Conservation (phyloP, 345 rosid species). For the Erucastrum elatum region DNA sequence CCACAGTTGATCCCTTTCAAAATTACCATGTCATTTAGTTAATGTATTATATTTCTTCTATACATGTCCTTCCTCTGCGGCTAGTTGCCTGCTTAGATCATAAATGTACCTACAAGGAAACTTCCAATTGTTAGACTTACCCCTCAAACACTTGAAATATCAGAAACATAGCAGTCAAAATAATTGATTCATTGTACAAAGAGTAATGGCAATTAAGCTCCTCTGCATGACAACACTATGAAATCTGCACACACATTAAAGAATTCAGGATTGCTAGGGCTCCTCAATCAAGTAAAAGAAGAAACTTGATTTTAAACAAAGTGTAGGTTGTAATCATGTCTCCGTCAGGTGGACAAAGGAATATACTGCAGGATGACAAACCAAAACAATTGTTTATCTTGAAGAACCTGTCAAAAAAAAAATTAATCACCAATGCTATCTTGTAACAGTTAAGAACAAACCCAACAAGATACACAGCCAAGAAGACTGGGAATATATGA, state of each 20-base stretch:
- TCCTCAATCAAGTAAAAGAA: conserved; percentile 12
- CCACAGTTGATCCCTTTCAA: background rate
- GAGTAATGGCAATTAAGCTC: background rate
- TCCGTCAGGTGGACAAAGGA: background rate
- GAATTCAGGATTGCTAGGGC: background rate
- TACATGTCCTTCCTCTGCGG: background rate
- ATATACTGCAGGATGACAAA: conserved; percentile 8
- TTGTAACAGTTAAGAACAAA: background rate
- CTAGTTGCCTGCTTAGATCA: conserved; percentile 3
- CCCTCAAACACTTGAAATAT: background rate
- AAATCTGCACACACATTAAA: conserved; percentile 28
- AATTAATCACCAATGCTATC: background rate
- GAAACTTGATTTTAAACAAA: background rate
- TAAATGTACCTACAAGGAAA: conserved; percentile 12
- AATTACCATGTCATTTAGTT: background rate
- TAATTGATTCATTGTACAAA: background rate
- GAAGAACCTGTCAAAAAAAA: conserved; percentile 19
- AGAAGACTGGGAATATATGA: too few relatives aligned
- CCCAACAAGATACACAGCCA: conserved; percentile 3
- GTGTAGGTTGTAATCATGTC: background rate
- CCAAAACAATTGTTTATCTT: background rate
- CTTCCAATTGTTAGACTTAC: conserved; percentile 21
- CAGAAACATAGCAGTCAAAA: background rate
- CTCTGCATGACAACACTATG: conserved; percentile 11
- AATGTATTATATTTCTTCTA: background rate